phyloP scores from a whole-genome alignment of 768 basidiomycete genomes.

The Tephrocybe rancida region DNA sequence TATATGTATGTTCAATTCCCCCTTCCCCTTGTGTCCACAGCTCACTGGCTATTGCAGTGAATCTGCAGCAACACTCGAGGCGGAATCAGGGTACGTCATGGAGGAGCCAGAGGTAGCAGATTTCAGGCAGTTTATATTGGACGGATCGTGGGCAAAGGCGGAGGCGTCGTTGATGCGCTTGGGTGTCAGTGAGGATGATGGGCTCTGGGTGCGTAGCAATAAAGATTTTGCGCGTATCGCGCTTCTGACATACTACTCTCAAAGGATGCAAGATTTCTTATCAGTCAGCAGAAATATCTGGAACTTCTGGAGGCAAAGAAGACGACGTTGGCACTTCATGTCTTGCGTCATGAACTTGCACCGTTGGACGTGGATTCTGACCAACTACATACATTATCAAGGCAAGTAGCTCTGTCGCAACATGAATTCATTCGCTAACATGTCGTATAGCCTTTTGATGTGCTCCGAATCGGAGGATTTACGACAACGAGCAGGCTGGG shows the following conservation, averaged over 20 bases:
- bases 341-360: constrained; percentile 87
- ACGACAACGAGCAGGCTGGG: constrained; percentile 81
- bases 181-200: constrained; percentile 69
- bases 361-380: constrained; percentile 80
- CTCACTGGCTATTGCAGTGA: constrained; percentile 51
- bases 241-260: constrained; percentile 6
- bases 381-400: constrained; percentile 84
- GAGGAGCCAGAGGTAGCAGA: constrained; percentile 77
- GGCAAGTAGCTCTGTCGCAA: constrained; percentile 47
- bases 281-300: constrained; percentile 95
- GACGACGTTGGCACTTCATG: constrained; percentile 80
- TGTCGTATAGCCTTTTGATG: constrained; percentile 78
- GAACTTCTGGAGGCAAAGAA: constrained; percentile 85
- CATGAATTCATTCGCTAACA: constrained; percentile 8
- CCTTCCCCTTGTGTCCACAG: constrained; percentile 12
- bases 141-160: constrained; percentile 81
- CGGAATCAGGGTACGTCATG: constrained; percentile 89
- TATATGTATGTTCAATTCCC: constrained; percentile 51
- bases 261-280: constrained; percentile 83
- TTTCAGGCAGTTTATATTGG: constrained; percentile 79
- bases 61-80: constrained; percentile 86
- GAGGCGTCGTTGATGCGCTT: constrained; percentile 68
- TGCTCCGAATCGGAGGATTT: constrained; percentile 85
- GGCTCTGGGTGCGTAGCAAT: constrained; percentile 60
- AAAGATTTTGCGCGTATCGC: constrained; percentile 1